Evolutionary conservation across 2,329 filamentous ascomycete species (phyloP), one percentile per base, ranked within the genome.

Genomic region (Nigrospora osmanthi): DNA sequence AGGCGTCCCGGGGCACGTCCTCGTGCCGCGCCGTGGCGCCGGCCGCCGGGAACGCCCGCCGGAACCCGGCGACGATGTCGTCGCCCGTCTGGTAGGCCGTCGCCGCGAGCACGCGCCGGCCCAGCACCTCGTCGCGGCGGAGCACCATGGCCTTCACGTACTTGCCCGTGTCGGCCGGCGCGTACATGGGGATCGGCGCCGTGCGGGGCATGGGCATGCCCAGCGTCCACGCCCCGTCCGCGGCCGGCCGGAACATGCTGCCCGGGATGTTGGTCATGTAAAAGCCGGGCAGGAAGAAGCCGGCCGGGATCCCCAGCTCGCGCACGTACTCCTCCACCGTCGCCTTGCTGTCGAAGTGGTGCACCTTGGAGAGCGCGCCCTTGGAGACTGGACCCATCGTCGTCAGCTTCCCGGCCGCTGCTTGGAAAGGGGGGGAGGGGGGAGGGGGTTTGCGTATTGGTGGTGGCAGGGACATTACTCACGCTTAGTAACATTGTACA

Each of bases 291-390:
- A 71, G 59, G 54, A 76, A 71, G 55, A 76, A 78, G 0, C 74
- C 67, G 17, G 68, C 65, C 3, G 70, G 68, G 10, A 79, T 61
- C 0, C 65, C 67, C 3, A 73, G 54, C 0, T 49, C 46, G 15
- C 73, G 69, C 39, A 79, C 71, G 54, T 81, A 78, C n/a, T 65
- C 52, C 51, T 79, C 76, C 0, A 76, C 68, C 12, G 70, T 61
- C 16, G 76, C 76, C 56, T 82, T 82, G 56, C 59, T 64, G 58
- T 82, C 78, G 48, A 81, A 82, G 50, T 76, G 72, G 48, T 67
- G 60, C 30, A 75, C 68, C 37, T 66, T 54, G 19, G 61, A 41
- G 5, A 73, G 63, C 14, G 55, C 58, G 44, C 69, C 69, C 9
- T 67, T 63, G 38, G 62, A 61, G 16, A 68, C 65, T 70, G 35